Evolutionary conservation across 2,329 filamentous ascomycete genomes (phyloP), one percentile per base, ranked within the genome.

Genomic region (Ophiostoma angusticollis): DNA sequence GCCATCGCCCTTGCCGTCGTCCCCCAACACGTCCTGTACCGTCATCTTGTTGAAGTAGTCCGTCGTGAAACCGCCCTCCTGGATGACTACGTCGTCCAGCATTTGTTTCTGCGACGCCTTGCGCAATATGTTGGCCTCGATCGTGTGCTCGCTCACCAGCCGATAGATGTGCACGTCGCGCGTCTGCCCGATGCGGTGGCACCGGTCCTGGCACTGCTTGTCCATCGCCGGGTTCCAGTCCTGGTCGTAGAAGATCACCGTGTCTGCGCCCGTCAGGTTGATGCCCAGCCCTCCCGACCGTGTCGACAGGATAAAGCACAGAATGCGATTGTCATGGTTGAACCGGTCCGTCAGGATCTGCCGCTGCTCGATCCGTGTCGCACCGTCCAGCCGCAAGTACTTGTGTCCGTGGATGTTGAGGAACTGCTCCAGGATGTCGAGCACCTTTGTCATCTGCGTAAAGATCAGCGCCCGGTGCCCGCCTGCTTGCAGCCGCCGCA

Each of bases 221-320:
- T 98, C 91, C 91, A 98, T 98, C 37, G 93, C 91, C 0, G 91
- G 91, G 52, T 98, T 98, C 93, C 93, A 98, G 57, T 98, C 91
- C 43, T 96, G 78, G 54, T 98, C 91, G 60, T 96, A 98, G 59
- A 98, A 98, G 49, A 98, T 95, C 52, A 98, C 91, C 0, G 87
- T 94, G 57, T 96, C 91, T 5, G 91, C 91, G 35, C 91, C 91
- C 0, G 89, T 96, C 31, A 98, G 68, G 52, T 98, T 98, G 64
- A 98, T 93, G 41, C 91, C 91, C 1, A 98, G 68, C 40, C 91
- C 91, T 49, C 91, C 91, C 0, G 91, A 95, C 41, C 91, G 78
- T 35, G 86, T 94, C 0, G 89, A 96, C 5, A 98, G 64, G 51
- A 98, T 98, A 63, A 98, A 98, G 46, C 81, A 89, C 12, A 94